A percentile compares a stretch with the other conserved stretches of the same genome.
Conservation (phyloP, 164 flowering plant genomes). For the Brasenia schreberi region DNA sequence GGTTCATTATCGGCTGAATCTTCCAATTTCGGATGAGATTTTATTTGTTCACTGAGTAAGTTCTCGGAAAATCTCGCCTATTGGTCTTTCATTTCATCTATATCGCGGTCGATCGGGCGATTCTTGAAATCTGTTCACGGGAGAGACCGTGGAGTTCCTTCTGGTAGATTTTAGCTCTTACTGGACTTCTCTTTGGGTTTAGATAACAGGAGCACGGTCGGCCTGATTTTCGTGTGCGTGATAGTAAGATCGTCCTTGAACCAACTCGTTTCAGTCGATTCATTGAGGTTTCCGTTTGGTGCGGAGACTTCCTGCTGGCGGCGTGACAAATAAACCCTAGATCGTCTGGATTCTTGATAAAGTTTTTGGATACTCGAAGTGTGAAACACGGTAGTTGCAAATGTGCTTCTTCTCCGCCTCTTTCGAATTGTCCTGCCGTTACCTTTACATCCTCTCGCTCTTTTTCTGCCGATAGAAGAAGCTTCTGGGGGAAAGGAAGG, state of each 20-base stretch:
- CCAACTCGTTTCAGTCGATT: neutral
- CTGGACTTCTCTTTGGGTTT: neutral
- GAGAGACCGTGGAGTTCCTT: neutral
- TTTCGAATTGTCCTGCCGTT: neutral
- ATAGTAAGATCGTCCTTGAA: neutral
- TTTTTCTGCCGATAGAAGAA: conserved; percentile 3
- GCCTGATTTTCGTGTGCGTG: neutral
- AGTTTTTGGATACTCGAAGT: neutral
- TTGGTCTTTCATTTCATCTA: too few relatives aligned
- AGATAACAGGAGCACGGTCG: neutral
- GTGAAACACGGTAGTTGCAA: neutral
- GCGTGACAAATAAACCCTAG: neutral
- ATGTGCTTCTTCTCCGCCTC: neutral
- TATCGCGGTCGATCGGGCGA: too few relatives aligned
- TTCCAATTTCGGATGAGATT: too few relatives aligned
- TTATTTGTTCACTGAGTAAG: too few relatives aligned
- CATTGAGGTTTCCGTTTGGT: neutral
- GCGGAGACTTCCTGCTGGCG: neutral
- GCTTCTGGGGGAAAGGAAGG: neutral
- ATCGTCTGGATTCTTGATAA: neutral
- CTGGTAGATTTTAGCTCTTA: neutral
- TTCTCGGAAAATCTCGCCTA: too few relatives aligned
- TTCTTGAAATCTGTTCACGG: neutral
- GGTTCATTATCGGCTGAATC: too few relatives aligned
- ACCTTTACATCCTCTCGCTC: conserved; percentile 5